These are phyloP conservation scores for Pseudoperonospora humuli DNA, from an alignment of 352 stramenopile genomes.

Conservation along the genomic window DNA sequence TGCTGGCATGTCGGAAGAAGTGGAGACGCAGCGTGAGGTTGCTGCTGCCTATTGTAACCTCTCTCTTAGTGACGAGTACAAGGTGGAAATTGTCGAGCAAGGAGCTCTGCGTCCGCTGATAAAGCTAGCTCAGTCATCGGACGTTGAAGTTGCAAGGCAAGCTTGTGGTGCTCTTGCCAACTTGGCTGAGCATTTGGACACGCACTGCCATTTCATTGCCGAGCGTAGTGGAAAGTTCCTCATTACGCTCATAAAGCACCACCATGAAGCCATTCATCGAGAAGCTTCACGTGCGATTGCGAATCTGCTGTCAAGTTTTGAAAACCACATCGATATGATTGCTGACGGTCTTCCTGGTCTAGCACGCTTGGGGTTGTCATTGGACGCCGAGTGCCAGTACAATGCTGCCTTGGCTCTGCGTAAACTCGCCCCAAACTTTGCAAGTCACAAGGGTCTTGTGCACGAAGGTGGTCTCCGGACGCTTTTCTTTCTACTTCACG, in stretches of 20 bases:
- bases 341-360: conserved; percentile 85
- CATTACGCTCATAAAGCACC: conserved; percentile 78
- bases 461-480: conserved; percentile 86
- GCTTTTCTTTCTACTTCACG: conserved; percentile 87
- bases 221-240: conserved; percentile 63
- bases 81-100: conserved; percentile 83
- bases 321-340: conserved; percentile 89
- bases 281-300: conserved; percentile 88
- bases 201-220: conserved; percentile 84
- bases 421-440: conserved; percentile 90
- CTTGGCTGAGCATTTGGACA: conserved; percentile 91
- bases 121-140: conserved; percentile 78
- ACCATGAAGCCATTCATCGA: conserved; percentile 88
- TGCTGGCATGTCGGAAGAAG: conserved; percentile 77
- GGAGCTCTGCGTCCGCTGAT: conserved; percentile 76
- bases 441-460: conserved; percentile 82
- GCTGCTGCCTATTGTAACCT: conserved; percentile 91
- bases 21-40: conserved; percentile 94
- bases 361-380: conserved; percentile 83
- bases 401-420: conserved; percentile 90
- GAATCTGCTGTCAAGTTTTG: conserved; percentile 91
- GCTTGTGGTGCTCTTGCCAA: conserved; percentile 91
- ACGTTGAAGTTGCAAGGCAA: conserved; percentile 89
- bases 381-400: conserved; percentile 92
- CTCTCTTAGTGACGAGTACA: conserved; percentile 89